Evolutionary conservation across 441 rosid genomes (phyloP), one percentile per base, ranked within the genome.

Genomic region (Populus hybrid): DNA sequence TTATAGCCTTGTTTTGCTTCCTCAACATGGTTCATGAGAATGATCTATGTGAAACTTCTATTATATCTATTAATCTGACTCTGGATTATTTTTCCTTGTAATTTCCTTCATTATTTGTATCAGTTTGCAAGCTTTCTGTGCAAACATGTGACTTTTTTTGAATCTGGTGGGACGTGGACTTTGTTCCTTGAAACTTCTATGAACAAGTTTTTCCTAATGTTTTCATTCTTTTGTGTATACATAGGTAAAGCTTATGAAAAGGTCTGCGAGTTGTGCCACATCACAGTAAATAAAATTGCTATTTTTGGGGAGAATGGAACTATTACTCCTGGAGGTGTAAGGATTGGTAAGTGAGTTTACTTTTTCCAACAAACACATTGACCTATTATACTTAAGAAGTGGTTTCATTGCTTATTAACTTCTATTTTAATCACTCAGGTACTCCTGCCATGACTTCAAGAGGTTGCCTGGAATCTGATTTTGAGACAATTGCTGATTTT

Each of bases 361-460:
- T 9, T 36, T 23, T 26, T 57, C 40, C 24, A 26, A 16, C 8
- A 8, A 30, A 26, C 36, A 53, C 35, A 53, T 57, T 72, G 23
- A 20, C 40, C 63, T 28, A 12, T 30, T 3, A 8, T 16, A 16
- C 9, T 32, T 23, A 8, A 59, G 34, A 35, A 72, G 28, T 12
- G 67, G 38, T 57, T 59, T 72, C n/a, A 24, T 65, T 30, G 72
- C 24, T 67, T 67, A 10, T 34, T 6, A 46, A 24, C 36, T 28
- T 65, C 40, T 64, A 26, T 24, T 59, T 63, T 46, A 23, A 72
- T 69, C 30, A 21, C 64, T 50, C 78, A 91, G 98, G 98, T 77
- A 89, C 98, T 38, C 97, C 97, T 63, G 98, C 97, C 3, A 94
- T 94, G 98, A 94, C 97, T 57, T 84, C 98, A 6, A 85, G 97